phyloP scores from a whole-genome alignment of 208 protist genomes.

The Angomonas ambiguus region DNA sequence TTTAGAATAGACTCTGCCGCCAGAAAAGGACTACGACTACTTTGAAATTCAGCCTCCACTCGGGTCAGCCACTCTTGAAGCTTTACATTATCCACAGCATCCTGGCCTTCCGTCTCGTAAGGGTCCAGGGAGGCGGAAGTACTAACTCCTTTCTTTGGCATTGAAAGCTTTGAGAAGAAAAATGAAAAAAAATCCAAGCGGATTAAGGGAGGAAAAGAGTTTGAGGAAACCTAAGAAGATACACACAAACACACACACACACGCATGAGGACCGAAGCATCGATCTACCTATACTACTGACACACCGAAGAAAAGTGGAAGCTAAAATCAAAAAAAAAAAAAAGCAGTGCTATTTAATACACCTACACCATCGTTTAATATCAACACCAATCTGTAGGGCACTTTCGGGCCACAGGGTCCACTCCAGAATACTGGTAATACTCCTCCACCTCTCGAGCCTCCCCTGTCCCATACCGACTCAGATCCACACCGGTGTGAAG shows the following conservation, averaged over 20 bases:
- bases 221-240: too few species aligned
- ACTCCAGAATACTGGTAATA: not conserved
- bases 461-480: not conserved
- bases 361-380: not conserved
- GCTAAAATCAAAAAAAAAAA: not conserved
- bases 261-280: too few species aligned
- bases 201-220: too few species aligned
- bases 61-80: conserved; percentile 54
- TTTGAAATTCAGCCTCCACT: conserved; percentile 51
- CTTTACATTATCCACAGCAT: conserved; percentile 34
- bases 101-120: conserved; percentile 34
- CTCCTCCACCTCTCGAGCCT: not conserved
- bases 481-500: not conserved
- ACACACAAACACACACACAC: not conserved
- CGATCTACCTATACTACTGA: too few species aligned
- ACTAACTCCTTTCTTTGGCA: not conserved
- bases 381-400: not conserved
- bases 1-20: conserved; percentile 73
- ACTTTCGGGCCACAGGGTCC: not conserved
- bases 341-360: not conserved
- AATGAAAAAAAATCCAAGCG: too few species aligned
- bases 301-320: not conserved
- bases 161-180: conserved; percentile 1
- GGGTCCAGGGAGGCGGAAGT: conserved; percentile 70
- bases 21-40: conserved; percentile 75